phyloP scores from a whole-genome alignment of 495 filamentous ascomycete species.

The Xylaria telfairii region DNA sequence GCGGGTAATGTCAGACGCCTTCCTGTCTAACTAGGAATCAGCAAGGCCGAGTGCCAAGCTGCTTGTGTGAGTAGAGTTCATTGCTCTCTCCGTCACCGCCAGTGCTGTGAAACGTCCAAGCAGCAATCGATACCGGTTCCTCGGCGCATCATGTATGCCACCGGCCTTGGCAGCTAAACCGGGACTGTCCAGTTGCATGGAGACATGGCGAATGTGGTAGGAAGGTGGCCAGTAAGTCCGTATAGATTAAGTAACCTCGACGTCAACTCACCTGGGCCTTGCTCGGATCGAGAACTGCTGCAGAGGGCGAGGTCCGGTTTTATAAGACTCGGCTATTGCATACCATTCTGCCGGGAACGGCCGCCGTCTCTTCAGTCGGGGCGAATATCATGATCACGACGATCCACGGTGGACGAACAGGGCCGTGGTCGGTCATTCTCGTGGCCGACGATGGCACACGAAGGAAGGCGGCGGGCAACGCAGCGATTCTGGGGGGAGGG shows the following conservation, averaged over 20 bases:
- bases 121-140: constrained; percentile 21
- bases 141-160: constrained; percentile 28
- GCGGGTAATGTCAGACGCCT: constrained; percentile 9
- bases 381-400: neutral
- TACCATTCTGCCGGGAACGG: neutral
- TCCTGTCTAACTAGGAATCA: constrained; percentile 15
- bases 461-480: neutral
- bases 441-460: neutral
- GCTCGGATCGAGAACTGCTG: neutral
- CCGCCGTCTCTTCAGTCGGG: neutral
- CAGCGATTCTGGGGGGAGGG: neutral
- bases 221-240: neutral
- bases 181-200: constrained; percentile 11
- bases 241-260: neutral
- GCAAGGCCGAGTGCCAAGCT: constrained; percentile 22
- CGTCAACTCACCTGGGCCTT: neutral
- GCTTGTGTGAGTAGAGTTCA: constrained; percentile 20
- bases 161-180: constrained; percentile 29
- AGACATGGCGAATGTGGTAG: neutral
- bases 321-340: neutral
- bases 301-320: neutral
- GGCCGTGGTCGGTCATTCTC: neutral
- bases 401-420: neutral
- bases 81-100: constrained; percentile 22
- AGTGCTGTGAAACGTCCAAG: constrained; percentile 28